Base-by-base conservation (phyloP, 176 grass and related monocot genomes). In the Elaeis guineensis region DNA sequence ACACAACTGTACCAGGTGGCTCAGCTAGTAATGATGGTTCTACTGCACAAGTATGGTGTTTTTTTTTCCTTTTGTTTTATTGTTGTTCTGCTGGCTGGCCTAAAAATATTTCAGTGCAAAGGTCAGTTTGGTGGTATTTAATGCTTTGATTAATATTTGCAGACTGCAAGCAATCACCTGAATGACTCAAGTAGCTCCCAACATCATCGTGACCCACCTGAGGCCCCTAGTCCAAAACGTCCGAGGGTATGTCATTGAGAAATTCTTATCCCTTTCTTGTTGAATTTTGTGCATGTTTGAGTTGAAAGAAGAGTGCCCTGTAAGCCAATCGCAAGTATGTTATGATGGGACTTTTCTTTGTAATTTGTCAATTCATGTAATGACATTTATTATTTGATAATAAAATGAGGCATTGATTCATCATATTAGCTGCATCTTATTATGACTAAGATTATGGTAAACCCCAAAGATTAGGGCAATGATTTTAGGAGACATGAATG, bases 161-260 rank as follows among this genome's bases (percentile, higher is more conserved):
- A 95, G 91, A 56, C 19, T 66, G 24, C 68, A 49, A 65, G 64
- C 67, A 77, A 67, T 69, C 80, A 64, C 50, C 64, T 75, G 60
- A 76, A 72, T 83, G 81, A 75, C 71, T 73, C 84, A 32, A 86
- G 64, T 39, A 89, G 54, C 76, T 72, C 55, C 4, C 71, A 73
- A 52, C 72, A 63, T 80, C 64, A 54, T 15, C 79, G 57, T 1
- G 81, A 89, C 51, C 78, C 71, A 67, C 65, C 58, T 51, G 93
- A 98, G 17, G 76, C 68, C 18, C 87, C 84, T 70, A 86, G 78
- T 83, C 70, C 87, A 51, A 98, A 98, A 76, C 86, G 84, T 11
- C 51, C 78, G 77, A 80, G 88, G 93, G 93, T 98, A 74, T 63
- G 50, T 12, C 35, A 44, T 6, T 44, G 35, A 44, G 35, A 44